Evolutionary conservation across 768 basidiomycete species (phyloP).

Genomic region (Mycena polygramma): DNA sequence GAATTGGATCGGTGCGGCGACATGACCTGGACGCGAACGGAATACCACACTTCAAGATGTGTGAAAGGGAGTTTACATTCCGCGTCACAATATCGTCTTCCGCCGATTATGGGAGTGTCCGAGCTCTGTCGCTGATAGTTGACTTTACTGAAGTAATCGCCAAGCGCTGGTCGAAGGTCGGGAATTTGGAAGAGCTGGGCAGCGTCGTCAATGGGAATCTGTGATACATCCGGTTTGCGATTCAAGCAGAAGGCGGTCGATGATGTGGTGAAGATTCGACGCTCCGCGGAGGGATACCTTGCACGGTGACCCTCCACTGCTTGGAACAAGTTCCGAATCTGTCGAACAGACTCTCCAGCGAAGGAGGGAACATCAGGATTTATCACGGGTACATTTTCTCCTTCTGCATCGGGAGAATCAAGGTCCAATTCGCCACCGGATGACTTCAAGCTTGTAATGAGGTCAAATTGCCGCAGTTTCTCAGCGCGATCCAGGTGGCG

Average conservation of each 20-base stretch:
- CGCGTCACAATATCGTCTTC: neutral
- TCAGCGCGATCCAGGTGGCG: slow-evolving; percentile 48
- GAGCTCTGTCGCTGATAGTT: neutral
- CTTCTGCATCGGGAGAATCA: slow-evolving; percentile 13
- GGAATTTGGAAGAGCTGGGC: neutral
- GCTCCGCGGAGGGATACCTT: neutral
- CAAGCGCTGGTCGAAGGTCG: neutral
- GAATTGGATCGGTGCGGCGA: neutral
- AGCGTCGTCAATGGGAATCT: neutral
- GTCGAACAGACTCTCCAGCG: neutral
- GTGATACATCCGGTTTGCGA: neutral
- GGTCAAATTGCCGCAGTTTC: slow-evolving; percentile 46
- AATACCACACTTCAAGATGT: neutral
- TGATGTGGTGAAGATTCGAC: neutral
- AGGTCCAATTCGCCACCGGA: slow-evolving; percentile 26
- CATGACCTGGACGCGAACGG: neutral
- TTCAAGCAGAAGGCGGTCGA: neutral
- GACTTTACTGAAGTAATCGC: neutral
- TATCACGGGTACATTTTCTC: neutral
- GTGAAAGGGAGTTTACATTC: neutral
- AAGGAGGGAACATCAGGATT: neutral
- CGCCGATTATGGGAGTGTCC: neutral
- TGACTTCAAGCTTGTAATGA: slow-evolving; percentile 39
- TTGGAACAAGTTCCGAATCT: neutral
- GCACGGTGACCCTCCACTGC: neutral